Evolutionary conservation across 495 filamentous ascomycete genomes (phyloP), one percentile per base, ranked within the genome.

Genomic region (Talaromyces adpressus): DNA sequence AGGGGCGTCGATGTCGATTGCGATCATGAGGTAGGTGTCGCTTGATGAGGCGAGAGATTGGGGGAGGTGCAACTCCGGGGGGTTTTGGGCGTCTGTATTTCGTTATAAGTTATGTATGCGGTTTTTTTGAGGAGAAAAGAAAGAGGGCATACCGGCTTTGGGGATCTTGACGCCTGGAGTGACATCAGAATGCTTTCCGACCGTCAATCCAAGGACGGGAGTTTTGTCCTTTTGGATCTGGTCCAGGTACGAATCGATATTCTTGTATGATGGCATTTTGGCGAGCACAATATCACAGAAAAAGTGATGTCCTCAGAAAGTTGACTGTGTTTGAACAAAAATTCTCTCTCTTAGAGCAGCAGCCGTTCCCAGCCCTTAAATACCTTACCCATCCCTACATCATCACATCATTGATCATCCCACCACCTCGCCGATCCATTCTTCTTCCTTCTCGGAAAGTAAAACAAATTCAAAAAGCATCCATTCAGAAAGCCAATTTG

Each of bases 1-100:
- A 0, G 84, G 84, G 0, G 80, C 79, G 65, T 84, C 83, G 51
- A 83, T 72, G 59, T 85, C 84, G 23, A 86, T 64, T 30, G 66
- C 66, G 20, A 83, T 69, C 47, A 78, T 66, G 18, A 86, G n/a
- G 65, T 84, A 86, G 45, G 69, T 73, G 32, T 29, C 52, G 52
- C n/a, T 29, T 18, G 62, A 36, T 2, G 70, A 59, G 7, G n/a
- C n/a, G n/a, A 70, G 54, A 7, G 63, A 62, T 56, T 56, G 20
- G n/a, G 54, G 11, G 65, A 75, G 73, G 16, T 63, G 61, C 27
- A 78, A 51, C 41, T 68, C 49, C 0, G 76, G 76, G 3, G 68
- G 64, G 0, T 63, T 51, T 51, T 75, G 71, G 36, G 73, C 72
- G 18, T 73, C 77, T 79, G 54, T 12, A 27, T 7, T n/a, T 3